Base-by-base conservation (phyloP, 805 yeast species). In the Candida orba region DNA sequence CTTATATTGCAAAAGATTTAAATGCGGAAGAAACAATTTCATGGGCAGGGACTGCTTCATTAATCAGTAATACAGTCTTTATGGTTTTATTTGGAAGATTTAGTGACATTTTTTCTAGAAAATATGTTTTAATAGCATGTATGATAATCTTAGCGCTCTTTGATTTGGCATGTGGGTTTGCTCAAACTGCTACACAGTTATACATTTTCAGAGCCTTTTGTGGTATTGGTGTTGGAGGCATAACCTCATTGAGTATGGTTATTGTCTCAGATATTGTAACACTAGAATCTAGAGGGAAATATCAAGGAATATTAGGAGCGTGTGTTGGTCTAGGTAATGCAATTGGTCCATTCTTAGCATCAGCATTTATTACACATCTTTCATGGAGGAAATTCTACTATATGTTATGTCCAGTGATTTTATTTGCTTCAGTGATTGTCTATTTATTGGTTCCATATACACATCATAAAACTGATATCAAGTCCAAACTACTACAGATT, bases 11-110 rank as follows among this genome's bases (percentile, higher is more conserved):
- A 8, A 53, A 62, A 24, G 78, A 69, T 29, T 58, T 76, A 37
- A 44, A 73, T 39, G 75, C 78, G 2, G 63, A 66, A 35, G 61
- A 60, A 17, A 68, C 78, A 1, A 73, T 77, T 36, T 68, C 76
- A 38, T 77, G 83, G 83, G 80, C 79, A 0, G 80, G 79, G 34
- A 74, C 82, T 0, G 68, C 81, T 3, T 56, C 70, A 6, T 57
- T 76, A 24, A 68, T 77, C 42, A 75, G 78, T 8, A 74, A 71
- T 42, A 67, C 77, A 9, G 70, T 68, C 6, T 74, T 75, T 48
- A 79, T 72, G 56, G 73, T 75, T 6, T 54, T 75, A 15, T 69
- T 71, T 42, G 82, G 81, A 1, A 62, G 82, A 37, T 53, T 77
- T 14, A 66, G 78, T 4, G 82, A 77, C 53, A 76, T 78, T 13